Percentiles rank a stretch among this genome's conserved stretches.
phyloP scores from a whole-genome alignment of 2,329 filamentous ascomycete species.

The Capronia epimyces region DNA sequence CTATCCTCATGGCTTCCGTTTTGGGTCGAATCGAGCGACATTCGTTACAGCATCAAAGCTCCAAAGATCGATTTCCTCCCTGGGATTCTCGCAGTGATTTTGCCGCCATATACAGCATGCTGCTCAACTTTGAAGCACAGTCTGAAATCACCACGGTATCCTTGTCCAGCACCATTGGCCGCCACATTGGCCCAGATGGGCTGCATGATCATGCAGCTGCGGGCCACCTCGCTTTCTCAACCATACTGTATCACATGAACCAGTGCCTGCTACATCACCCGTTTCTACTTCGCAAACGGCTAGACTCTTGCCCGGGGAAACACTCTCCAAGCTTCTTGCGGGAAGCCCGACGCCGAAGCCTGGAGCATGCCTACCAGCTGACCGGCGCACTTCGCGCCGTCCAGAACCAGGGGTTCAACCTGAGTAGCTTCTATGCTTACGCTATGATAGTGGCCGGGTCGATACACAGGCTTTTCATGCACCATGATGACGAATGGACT shows the following conservation, averaged over 20 bases:
- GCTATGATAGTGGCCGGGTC: conserved; percentile 31
- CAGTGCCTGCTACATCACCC: conserved; percentile 38
- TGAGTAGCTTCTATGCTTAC: conserved; percentile 35
- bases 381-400: conserved; percentile 30
- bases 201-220: conserved; percentile 25
- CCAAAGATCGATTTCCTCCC: conserved; percentile 30
- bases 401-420: conserved; percentile 24
- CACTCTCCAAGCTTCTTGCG: conserved; percentile 32
- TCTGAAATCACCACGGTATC: conserved; percentile 26
- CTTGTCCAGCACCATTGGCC: conserved; percentile 25
- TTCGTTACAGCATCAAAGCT: conserved; percentile 27
- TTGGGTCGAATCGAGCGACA: conserved; percentile 34
- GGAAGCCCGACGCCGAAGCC: conserved; percentile 29
- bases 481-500: conserved; percentile 11
- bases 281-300: conserved; percentile 32
- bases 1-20: conserved; percentile 34
- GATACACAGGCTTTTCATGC: conserved; percentile 10
- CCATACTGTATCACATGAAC: conserved; percentile 34
- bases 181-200: conserved; percentile 11
- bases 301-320: conserved; percentile 30
- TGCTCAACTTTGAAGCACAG: conserved; percentile 34
- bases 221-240: conserved; percentile 33
- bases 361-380: conserved; percentile 33
- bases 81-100: conserved; percentile 38
- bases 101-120: conserved; percentile 32